A percentile compares a stretch with the other conserved stretches of the same genome.
Evolutionary conservation across 495 filamentous ascomycete species (phyloP).

Genomic region (Podospora didyma): DNA sequence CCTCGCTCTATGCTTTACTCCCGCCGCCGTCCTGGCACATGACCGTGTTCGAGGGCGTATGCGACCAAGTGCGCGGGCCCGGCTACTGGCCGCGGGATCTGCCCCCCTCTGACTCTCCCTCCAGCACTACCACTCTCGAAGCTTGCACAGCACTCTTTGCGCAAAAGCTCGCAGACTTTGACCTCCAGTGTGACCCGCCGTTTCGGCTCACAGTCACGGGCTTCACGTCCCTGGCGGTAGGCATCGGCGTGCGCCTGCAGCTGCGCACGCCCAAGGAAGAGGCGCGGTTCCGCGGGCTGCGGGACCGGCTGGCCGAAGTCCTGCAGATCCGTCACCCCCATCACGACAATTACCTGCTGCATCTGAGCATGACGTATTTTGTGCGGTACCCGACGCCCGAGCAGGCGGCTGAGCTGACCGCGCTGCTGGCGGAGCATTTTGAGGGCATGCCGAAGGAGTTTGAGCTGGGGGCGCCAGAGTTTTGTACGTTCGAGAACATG

Average conservation of each 20-base stretch:
- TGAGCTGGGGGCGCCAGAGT: slow-evolving; percentile 20
- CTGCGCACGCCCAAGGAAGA: slow-evolving; percentile 4
- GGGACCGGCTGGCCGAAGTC: slow-evolving; percentile 15
- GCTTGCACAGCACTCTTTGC: slow-evolving; percentile 13
- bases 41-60: slow-evolving; percentile 25
- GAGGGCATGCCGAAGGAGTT: slow-evolving; percentile 11
- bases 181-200: slow-evolving; percentile 10
- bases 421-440: slow-evolving; percentile 8
- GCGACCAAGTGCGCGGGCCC: slow-evolving; percentile 13
- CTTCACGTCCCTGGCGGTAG: slow-evolving; percentile 3
- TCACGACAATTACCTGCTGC: slow-evolving; percentile 17
- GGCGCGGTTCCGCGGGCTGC: slow-evolving; percentile 7
- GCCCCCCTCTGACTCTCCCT: slow-evolving; percentile 3
- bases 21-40: slow-evolving; percentile 24
- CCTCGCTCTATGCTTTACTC: slow-evolving; percentile 12
- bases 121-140: no score
- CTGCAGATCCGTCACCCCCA: slow-evolving; percentile 8
- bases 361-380: slow-evolving; percentile 21
- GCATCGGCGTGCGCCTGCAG: slow-evolving; percentile 11
- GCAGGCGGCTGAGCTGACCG: slow-evolving; percentile 5
- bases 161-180: slow-evolving; percentile 7
- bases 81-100: slow-evolving; percentile 19
- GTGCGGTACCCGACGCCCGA: slow-evolving; percentile 7
- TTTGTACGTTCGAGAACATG: slow-evolving; percentile 23
- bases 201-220: slow-evolving; percentile 7